Evolutionary conservation across 2,329 filamentous ascomycete species (phyloP).

Genomic region (Pseudopyrenochaeta lycopersici): DNA sequence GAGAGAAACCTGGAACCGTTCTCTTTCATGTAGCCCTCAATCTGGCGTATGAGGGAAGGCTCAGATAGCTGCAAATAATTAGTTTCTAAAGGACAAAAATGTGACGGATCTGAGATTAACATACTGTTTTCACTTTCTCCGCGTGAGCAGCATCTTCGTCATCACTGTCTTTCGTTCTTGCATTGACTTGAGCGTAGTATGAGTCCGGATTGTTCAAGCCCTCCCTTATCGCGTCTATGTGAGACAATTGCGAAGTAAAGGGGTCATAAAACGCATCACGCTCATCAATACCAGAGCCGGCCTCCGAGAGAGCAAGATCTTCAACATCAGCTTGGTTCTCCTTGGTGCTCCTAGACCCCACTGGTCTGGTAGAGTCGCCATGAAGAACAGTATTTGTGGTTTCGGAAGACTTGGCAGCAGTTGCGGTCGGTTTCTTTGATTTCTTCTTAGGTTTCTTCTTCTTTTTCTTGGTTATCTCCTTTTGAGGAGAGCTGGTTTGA

Average conservation of each 20-base stretch:
- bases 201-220: conserved; percentile 8
- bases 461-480: conserved; percentile 16
- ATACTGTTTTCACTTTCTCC: not conserved
- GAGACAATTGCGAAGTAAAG: conserved; percentile 14
- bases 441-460: conserved; percentile 49
- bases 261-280: conserved; percentile 8
- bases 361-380: too few relatives aligned
- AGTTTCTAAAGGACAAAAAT: not conserved
- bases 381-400: not conserved
- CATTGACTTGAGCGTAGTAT: conserved; percentile 12
- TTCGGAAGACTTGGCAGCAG: not conserved
- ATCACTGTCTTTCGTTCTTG: conserved; percentile 1
- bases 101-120: not conserved
- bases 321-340: conserved; percentile 1
- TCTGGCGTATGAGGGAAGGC: not conserved
- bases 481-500: not conserved
- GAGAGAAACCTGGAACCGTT: not conserved
- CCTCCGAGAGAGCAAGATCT: not conserved
- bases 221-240: conserved; percentile 19
- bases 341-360: too few relatives aligned
- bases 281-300: not conserved
- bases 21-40: not conserved
- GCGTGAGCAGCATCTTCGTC: not conserved
- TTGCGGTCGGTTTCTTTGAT: conserved; percentile 23
- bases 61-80: not conserved